A percentile compares a stretch with the other conserved stretches of the same genome.
Evolutionary conservation across 768 basidiomycete genomes (phyloP).

Genomic region (Kwoniella mangroviensis): DNA sequence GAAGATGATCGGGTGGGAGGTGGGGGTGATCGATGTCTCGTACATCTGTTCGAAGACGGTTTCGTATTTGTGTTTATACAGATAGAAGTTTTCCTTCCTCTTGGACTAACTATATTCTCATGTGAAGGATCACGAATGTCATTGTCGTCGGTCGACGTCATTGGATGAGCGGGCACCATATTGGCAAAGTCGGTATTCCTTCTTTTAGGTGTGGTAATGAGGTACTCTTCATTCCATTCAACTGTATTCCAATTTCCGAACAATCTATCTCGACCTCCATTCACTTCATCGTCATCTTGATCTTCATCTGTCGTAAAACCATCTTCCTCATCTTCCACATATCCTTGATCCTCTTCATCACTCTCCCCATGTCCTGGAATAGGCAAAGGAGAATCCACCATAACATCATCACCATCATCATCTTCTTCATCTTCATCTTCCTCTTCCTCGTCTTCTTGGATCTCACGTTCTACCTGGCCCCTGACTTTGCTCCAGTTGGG

Average conservation of each 20-base stretch:
- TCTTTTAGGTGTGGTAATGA: conserved; percentile 8
- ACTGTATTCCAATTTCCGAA: neutral
- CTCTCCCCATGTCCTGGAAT: conserved; percentile 27
- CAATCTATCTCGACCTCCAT: neutral
- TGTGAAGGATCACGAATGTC: neutral
- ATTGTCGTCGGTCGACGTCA: conserved; percentile 24
- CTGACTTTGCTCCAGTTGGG: conserved; percentile 7
- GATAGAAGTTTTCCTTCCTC: conserved; percentile 25
- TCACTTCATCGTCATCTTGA: conserved; percentile 16
- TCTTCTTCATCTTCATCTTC: conserved; percentile 16
- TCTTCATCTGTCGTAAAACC: conserved; percentile 28
- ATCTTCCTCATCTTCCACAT: conserved; percentile 28
- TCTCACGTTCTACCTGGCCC: conserved; percentile 6
- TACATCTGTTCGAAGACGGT: conserved; percentile 21
- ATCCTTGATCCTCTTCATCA: conserved; percentile 24
- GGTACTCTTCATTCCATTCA: conserved; percentile 5
- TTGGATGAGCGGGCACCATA: neutral
- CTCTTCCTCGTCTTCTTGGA: conserved; percentile 6
- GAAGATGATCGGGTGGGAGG: conserved; percentile 9
- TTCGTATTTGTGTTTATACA: conserved; percentile 18
- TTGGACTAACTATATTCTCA: neutral
- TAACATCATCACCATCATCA: conserved; percentile 10
- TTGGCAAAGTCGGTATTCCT: conserved; percentile 5
- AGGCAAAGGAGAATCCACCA: conserved; percentile 23
- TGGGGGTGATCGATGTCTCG: conserved; percentile 25